Base-by-base conservation (phyloP, 2,329 filamentous ascomycete genomes). In the Didymella exigua region DNA sequence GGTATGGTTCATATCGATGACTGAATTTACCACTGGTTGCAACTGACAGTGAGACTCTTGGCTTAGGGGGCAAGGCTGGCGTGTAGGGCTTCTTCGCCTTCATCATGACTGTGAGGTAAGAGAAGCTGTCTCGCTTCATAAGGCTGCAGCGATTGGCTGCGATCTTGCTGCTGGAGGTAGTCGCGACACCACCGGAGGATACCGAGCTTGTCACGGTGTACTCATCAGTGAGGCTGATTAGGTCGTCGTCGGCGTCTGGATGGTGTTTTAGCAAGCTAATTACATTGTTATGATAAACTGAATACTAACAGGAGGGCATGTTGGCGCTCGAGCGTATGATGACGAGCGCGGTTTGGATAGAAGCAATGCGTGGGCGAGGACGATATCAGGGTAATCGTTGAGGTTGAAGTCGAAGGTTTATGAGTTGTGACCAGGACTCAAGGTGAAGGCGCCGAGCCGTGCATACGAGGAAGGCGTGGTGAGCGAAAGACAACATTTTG, bases 71-170 rank as follows among this genome's bases (percentile, higher is more conserved):
- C 2, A 48, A 21, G 10, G 23, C 36, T 4, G 43, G 37, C 3
- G 44, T 43, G 21, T 63, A 65, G 0, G 60, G 37, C 44, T 59
- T 61, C 56, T 67, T 66, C 5, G 52, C 60, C 41, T 48, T 60
- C 64, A 67, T 63, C 6, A 67, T 41, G 16, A 11, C 24, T 6
- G 60, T 26, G 9, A 68, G 62, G 14, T 47, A 61, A 6, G 53
- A 59, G 47, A 68, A 67, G 37, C 59, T 66, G 36, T 68, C 64
- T 14, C 18, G 50, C 5, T 49, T 44, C 13, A 18, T 4, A 4
- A 29, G 14, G 16, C 43, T 46, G 31, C 24, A 11, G n/a, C 31
- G 21, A 4, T 27, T 50, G 5, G 8, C 21, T 2, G 10, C 24
- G 23, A 19, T 48, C 2, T 5, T 26, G 13, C 29, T 33, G 3